Evolutionary conservation across 169 alveolate species (phyloP), one percentile per base, ranked within the genome.

Genomic region (Theileria parva): DNA sequence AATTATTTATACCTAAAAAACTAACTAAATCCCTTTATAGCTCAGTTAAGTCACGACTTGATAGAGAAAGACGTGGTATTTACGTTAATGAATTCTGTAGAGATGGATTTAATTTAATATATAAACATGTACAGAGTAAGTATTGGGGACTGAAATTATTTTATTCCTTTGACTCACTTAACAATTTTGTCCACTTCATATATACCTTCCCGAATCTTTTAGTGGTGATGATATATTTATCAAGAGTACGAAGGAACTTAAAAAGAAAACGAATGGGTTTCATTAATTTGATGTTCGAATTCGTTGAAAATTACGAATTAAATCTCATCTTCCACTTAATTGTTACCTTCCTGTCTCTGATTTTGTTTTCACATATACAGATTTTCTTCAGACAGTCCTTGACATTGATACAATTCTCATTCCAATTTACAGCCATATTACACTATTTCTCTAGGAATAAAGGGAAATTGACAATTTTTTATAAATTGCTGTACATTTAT

Each of bases 101-200:
- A 44, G 8, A 70, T 44, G 71, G 19, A 15, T 55, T 81, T 28
- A 93, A 93, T 25, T 67, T 73, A 55, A 30, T 79, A n/a, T 91
- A 91, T 68, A 80, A 50, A 21, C 86, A 68, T 60, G 90, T 91
- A 39, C 95, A 91, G 59, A 37, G 72, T 17, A 53, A 86, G 28
- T 91, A 91, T 68, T 91, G 95, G 95, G 81, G 74, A 39, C 88
- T 91, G 17, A 30, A 77, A 4, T 77, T 91, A 55, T 74, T 91
- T 63, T 87, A 88, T 25, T 57, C 66, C 13, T 57, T 57, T n/a
- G 34, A 25, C 66, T 57, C 66, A 57, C 5, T 2, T 1, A 25
- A 57, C 1, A 2, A 57, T 25, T 19, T 25, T 9, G 27, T 17
- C 1, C 66, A 57, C 66, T 25, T 57, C 5, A 8, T 57, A 19